Conservation (phyloP, 768 basidiomycete genomes). For the Daedaleopsis nitida region DNA sequence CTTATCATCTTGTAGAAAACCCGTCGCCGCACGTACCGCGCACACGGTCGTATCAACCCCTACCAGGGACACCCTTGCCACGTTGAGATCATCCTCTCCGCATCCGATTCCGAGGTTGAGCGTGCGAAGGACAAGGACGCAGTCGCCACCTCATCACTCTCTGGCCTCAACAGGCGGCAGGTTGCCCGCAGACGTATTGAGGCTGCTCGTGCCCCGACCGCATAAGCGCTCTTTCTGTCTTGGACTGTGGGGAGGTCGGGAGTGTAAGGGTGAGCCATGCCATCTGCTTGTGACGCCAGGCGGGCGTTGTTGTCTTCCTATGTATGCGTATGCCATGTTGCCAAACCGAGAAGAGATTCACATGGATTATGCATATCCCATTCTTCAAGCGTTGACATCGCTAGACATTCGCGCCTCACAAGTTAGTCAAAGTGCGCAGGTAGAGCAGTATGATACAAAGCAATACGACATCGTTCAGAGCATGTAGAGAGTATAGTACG, state of each 20-base stretch:
- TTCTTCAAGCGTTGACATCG: not conserved
- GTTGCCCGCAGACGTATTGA: constrained; percentile 86
- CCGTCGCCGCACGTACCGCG: constrained; percentile 98
- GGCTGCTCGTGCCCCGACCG: constrained; percentile 54
- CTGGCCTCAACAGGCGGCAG: constrained; percentile 82
- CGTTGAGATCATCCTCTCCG: constrained; percentile 90
- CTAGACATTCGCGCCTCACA: no score
- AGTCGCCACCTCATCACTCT: constrained; percentile 48
- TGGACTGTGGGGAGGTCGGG: constrained; percentile 6
- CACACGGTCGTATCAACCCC: constrained; percentile 97
- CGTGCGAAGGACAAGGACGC: constrained; percentile 83
- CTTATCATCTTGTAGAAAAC: constrained; percentile 68
- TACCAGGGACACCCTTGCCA: constrained; percentile 99
- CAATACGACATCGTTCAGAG: constrained; percentile 2
- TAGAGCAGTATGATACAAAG: constrained; percentile 9
- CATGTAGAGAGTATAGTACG: not conserved
- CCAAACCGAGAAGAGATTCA: constrained; percentile 23
- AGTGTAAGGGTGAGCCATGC: constrained; percentile 18
- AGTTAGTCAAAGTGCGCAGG: not conserved
- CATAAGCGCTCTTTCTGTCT: constrained; percentile 1
- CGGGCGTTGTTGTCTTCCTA: constrained; percentile 28
- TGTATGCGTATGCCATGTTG: constrained; percentile 34
- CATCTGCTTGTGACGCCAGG: constrained; percentile 20
- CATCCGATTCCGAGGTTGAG: constrained; percentile 82
- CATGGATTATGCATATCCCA: constrained; percentile 21